These are phyloP conservation scores for Baorangia bicolor DNA, from an alignment of 768 basidiomycete species.

Conservation along the genomic window DNA sequence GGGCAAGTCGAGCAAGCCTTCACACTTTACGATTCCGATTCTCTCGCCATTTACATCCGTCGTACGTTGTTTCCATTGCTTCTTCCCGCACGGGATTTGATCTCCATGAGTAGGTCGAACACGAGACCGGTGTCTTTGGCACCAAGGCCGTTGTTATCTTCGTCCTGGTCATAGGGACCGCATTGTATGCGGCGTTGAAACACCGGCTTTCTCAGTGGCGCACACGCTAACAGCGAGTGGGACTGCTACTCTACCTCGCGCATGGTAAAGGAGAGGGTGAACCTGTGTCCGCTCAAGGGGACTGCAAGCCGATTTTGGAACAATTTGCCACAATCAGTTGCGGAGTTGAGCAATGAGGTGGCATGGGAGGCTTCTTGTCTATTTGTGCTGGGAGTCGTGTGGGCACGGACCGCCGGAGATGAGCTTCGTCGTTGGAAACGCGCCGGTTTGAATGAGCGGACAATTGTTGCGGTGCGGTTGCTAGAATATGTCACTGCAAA, in stretches of 20 bases:
- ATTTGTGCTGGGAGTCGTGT: not conserved
- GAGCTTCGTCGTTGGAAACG: slow-evolving; percentile 1
- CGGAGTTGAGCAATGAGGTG: not conserved
- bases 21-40: slow-evolving; percentile 77
- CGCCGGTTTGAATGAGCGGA: not conserved
- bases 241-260: not conserved
- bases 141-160: slow-evolving; percentile 43
- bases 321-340: slow-evolving; percentile 2
- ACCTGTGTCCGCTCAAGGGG: not conserved
- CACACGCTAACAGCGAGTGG: not conserved
- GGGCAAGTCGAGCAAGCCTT: slow-evolving; percentile 26
- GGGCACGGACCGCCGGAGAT: slow-evolving; percentile 6
- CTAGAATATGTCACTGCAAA: not conserved
- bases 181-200: slow-evolving; percentile 45
- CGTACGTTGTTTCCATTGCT: slow-evolving; percentile 34
- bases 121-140: slow-evolving; percentile 66
- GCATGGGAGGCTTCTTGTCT: slow-evolving; percentile 7
- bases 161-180: slow-evolving; percentile 39
- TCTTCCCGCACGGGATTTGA: slow-evolving; percentile 2
- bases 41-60: slow-evolving; percentile 79
- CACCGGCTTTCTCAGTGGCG: slow-evolving; percentile 35
- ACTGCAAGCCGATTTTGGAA: slow-evolving; percentile 6
- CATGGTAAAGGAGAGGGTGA: not conserved
- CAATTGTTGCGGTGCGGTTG: not conserved
- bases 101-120: slow-evolving; percentile 54